phyloP scores from a whole-genome alignment of 2,329 filamentous ascomycete species.

The Talaromyces sp. region DNA sequence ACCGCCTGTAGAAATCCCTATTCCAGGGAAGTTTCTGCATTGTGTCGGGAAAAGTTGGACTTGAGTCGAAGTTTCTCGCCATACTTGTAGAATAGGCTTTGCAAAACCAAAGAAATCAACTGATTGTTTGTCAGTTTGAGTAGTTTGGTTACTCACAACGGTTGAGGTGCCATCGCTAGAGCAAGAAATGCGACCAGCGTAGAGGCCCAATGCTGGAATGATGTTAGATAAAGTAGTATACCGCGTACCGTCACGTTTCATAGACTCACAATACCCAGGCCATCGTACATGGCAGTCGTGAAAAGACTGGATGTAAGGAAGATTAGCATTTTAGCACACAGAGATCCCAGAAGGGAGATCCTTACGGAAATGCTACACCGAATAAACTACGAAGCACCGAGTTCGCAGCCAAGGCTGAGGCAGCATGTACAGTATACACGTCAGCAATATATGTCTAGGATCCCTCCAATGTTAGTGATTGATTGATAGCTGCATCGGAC shows the following conservation, averaged over 20 bases:
- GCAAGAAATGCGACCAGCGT: slow-evolving; percentile 44
- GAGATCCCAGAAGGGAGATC: too few species aligned
- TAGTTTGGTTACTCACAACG: slow-evolving; percentile 18
- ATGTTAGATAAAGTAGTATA: too few species aligned
- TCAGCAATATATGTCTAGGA: slow-evolving; percentile 27
- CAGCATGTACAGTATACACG: slow-evolving; percentile 22
- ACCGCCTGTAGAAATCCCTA: too few species aligned
- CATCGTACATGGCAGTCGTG: slow-evolving; percentile 40
- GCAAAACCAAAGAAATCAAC: too few species aligned
- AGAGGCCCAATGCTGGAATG: slow-evolving; percentile 37
- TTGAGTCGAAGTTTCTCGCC: slow-evolving; percentile 33
- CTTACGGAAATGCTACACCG: slow-evolving; percentile 28
- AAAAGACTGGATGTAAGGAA: slow-evolving; percentile 24
- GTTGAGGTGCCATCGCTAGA: slow-evolving; percentile 38
- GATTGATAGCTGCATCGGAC: too few species aligned
- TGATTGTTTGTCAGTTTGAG: too few species aligned
- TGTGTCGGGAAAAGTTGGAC: slow-evolving; percentile 26
- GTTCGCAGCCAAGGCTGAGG: slow-evolving; percentile 29
- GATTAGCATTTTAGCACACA: too few species aligned
- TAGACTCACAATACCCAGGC: slow-evolving; percentile 34
- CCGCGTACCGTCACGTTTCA: too few species aligned
- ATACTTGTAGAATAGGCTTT: slow-evolving; percentile 36
- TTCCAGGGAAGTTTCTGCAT: too few species aligned
- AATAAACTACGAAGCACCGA: slow-evolving; percentile 25
- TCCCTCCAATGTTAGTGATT: slow-evolving; percentile 1